phyloP scores from a whole-genome alignment of 2,329 filamentous ascomycete genomes.

The Monosporascus sp. region DNA sequence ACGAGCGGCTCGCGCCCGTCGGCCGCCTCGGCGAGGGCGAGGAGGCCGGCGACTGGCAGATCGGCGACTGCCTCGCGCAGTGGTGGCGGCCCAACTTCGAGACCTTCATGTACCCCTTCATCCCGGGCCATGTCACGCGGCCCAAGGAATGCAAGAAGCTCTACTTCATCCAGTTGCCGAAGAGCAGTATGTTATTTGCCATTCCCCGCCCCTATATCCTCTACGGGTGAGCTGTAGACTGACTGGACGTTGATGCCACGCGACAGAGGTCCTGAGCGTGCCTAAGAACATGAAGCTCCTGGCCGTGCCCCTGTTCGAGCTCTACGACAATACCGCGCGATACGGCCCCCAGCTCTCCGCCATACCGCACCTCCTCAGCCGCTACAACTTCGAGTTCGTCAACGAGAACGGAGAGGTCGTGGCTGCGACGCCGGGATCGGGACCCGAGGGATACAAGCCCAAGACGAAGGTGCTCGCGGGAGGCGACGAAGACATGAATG shows the following conservation, averaged over 20 bases:
- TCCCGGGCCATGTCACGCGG: slow-evolving; percentile 89
- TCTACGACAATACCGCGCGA: slow-evolving; percentile 93
- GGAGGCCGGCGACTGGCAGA: slow-evolving; percentile 81
- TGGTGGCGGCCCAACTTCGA: slow-evolving; percentile 99
- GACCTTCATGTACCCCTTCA: slow-evolving; percentile 99
- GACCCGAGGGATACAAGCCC: slow-evolving; percentile 54
- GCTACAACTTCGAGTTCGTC: slow-evolving; percentile 97
- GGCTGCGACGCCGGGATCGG: slow-evolving; percentile 72
- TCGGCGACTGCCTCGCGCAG: slow-evolving; percentile 90
- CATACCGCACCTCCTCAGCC: slow-evolving; percentile 88
- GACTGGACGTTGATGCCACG: slow-evolving; percentile 4
- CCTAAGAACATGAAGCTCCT: slow-evolving; percentile 99
- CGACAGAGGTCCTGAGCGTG: slow-evolving; percentile 81
- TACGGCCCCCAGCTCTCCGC: slow-evolving; percentile 96
- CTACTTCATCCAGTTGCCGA: slow-evolving; percentile 91
- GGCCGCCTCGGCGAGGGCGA: slow-evolving; percentile 80
- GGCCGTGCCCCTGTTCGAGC: slow-evolving; percentile 91
- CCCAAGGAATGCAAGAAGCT: slow-evolving; percentile 99
- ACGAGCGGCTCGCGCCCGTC: slow-evolving; percentile 90
- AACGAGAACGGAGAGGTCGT: slow-evolving; percentile 88
- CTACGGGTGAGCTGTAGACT: slow-evolving; percentile 7
- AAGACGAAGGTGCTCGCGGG: slow-evolving; percentile 62
- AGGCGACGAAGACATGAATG: slow-evolving; percentile 55
- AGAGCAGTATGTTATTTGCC: slow-evolving; percentile 63
- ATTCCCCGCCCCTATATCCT: too few species aligned